Evolutionary conservation across 2,329 filamentous ascomycete genomes (phyloP).

Genomic region (Ophiostoma sp.): DNA sequence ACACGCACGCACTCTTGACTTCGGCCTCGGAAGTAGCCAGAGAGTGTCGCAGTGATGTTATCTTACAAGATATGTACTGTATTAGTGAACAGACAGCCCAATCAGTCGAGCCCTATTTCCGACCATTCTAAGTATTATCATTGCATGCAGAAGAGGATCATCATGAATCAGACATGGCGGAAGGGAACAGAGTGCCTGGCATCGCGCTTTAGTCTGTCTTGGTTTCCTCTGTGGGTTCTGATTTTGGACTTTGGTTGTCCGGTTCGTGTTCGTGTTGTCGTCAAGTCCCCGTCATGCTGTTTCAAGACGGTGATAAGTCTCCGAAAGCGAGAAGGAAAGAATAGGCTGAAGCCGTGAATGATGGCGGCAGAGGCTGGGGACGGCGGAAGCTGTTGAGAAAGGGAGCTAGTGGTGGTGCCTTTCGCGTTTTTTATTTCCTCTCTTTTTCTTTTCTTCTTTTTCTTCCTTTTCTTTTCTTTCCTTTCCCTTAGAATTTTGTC

Average conservation of each 20-base stretch:
- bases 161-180: not conserved
- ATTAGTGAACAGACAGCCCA: not conserved
- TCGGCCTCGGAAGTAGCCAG: not conserved
- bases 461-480: too few species aligned
- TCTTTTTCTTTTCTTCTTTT: too few species aligned
- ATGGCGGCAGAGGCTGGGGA: not conserved
- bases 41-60: too few species aligned
- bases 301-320: not conserved
- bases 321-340: not conserved
- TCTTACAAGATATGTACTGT: not conserved
- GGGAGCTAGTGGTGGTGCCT: not conserved
- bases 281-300: slow-evolving; percentile 9
- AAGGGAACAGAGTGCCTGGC: not conserved
- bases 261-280: slow-evolving; percentile 8
- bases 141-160: not conserved
- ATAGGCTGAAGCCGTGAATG: not conserved
- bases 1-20: not conserved
- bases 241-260: not conserved
- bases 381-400: too few species aligned
- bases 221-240: not conserved
- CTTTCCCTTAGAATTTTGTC: too few species aligned
- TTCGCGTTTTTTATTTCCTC: not conserved
- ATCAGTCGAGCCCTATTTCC: slow-evolving; percentile 6
- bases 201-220: not conserved
- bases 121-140: not conserved